Conservation (phyloP, 2,329 filamentous ascomycete species). For the Talaromyces sp. region DNA sequence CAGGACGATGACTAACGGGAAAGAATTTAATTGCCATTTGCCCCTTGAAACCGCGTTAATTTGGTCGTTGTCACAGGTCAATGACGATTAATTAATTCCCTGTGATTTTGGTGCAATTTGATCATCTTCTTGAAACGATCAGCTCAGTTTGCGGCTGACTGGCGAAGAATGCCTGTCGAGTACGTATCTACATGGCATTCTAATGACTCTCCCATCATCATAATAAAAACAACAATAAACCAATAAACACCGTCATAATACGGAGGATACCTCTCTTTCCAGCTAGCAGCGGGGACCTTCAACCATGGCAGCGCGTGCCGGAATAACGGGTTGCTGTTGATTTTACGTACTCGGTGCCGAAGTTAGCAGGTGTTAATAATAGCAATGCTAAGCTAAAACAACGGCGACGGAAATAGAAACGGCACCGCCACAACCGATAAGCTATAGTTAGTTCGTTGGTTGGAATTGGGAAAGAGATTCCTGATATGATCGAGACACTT, state of each 20-base stretch:
- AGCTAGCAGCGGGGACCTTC: neutral
- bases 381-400: neutral
- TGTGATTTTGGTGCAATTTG: neutral
- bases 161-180: no score
- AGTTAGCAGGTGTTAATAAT: neutral
- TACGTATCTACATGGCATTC: no score
- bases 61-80: no score
- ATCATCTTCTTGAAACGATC: neutral
- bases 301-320: neutral
- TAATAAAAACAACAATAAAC: neutral
- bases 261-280: neutral
- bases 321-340: neutral
- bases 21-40: neutral
- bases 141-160: neutral
- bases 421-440: constrained; percentile 1
- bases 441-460: neutral
- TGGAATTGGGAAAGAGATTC: neutral
- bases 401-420: neutral
- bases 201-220: no score
- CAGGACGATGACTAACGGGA: neutral
- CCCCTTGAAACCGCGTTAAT: neutral
- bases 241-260: neutral
- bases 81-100: neutral
- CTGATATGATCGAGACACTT: neutral
- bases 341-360: neutral